Evolutionary conservation across 371 early-diverging fungal species (phyloP), one percentile per base, ranked within the genome.

Genomic region (Rhizopus stolonifer): DNA sequence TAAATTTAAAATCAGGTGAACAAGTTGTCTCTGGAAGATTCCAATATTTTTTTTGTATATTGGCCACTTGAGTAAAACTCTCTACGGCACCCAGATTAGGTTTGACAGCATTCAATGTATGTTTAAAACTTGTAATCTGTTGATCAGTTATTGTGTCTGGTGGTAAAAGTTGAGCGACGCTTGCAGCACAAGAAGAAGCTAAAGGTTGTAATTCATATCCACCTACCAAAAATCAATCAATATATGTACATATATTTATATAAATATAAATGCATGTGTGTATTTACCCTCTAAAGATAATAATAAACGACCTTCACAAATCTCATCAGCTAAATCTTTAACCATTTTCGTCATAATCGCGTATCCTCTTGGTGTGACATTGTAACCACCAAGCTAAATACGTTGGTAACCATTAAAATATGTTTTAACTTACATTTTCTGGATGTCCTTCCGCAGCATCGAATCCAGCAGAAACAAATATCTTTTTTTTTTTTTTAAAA

Each of bases 381-480:
- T 72, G 47, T 83, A 83, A 24, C 83, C 83, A 46, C 83, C 83
- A 43, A 83, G 66, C 83, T 82, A 61, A 23, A 31, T 11, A n/a
- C n/a, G n/a, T n/a, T n/a, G n/a, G n/a, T n/a, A n/a, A n/a, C n/a
- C 13, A 36, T 14, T n/a, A 36, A 0, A 11, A 36, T 15, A 36
- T 15, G 15, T 36, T 15, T 24, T 24, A 34, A 56, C 69, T 69
- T 79, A 80, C 83, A 55, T 81, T 81, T 43, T 73, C 70, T n/a
- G 83, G 79, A 45, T 84, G 83, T 14, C 82, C 82, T 59, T 80
- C 79, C 9, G 86, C 42, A 4, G 86, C 84, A 64, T 85, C 86
- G 53, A 83, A 86, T 14, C 86, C 86, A 26, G 85, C 85, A 22
- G 86, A 85, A 24, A 86, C 81, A 53, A 85, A 74, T 11, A 76